These are phyloP conservation scores for Backusella tarrabulga DNA, from an alignment of 192 early-diverging fungal genomes.

Conservation along the genomic window DNA sequence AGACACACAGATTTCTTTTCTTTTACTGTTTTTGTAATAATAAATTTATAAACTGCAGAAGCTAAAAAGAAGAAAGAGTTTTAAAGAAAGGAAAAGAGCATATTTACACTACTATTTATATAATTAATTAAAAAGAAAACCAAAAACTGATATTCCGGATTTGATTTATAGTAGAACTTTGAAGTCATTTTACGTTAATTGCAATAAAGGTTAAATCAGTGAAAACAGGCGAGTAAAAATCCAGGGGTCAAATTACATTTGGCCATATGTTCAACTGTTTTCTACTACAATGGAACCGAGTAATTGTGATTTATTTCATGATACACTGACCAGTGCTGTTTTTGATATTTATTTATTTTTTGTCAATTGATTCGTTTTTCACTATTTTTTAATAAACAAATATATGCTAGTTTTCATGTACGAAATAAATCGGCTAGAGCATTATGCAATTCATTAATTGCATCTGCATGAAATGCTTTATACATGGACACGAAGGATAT, in stretches of 20 bases:
- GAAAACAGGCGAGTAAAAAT: not conserved
- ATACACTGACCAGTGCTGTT: not conserved
- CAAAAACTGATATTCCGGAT: no score
- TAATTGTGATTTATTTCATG: not conserved
- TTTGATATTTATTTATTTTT: not conserved
- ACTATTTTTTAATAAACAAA: no score
- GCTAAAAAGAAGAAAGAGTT: not conserved
- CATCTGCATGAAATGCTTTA: not conserved
- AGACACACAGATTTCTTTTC: not conserved
- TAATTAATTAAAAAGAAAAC: not conserved
- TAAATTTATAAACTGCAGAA: not conserved
- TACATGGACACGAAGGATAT: not conserved
- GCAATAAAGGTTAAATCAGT: not conserved
- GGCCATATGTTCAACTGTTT: not conserved
- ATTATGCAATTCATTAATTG: not conserved
- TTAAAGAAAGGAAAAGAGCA: no score
- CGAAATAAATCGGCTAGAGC: not conserved
- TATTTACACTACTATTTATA: not conserved
- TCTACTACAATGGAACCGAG: not conserved
- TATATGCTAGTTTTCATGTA: no score
- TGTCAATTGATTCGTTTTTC: not conserved
- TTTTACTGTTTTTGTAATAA: no score
- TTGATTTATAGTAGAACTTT: not conserved
- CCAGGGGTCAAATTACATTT: not conserved
- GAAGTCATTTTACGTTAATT: slow-evolving; percentile 2